Conservation (phyloP, 805 yeast species). For the Ogataea zsoltii region DNA sequence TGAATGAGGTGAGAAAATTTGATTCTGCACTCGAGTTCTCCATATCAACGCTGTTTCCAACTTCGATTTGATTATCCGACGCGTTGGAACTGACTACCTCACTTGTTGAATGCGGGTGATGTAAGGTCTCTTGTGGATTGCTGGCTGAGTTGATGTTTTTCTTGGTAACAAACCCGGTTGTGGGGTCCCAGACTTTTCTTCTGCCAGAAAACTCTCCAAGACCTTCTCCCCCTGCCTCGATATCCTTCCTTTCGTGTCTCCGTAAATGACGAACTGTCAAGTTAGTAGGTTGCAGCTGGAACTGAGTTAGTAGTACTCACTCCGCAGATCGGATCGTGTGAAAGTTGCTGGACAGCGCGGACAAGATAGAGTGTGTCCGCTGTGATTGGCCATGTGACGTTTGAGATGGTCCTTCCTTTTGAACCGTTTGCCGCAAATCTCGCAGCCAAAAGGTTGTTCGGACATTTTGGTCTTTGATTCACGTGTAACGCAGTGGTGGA, state of each 20-base stretch:
- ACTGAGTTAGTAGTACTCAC: conserved; percentile 7
- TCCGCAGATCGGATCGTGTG: conserved; percentile 14
- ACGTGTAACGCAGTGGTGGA: not conserved
- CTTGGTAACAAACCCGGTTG: conserved; percentile 4
- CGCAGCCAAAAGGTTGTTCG: conserved; percentile 12
- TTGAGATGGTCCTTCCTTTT: conserved; percentile 22
- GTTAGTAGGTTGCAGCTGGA: conserved; percentile 1
- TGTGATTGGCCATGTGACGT: conserved; percentile 20
- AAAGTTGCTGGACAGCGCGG: conserved; percentile 15
- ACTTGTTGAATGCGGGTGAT: not conserved
- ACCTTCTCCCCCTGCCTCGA: conserved; percentile 18
- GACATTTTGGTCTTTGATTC: not conserved
- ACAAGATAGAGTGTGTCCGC: conserved; percentile 8
- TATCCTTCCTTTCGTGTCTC: conserved; percentile 19
- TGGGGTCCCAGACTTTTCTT: conserved; percentile 10
- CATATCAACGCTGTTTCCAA: too few relatives aligned
- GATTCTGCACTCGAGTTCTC: too few relatives aligned
- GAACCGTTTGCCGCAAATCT: conserved; percentile 16
- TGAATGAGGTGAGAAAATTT: too few relatives aligned
- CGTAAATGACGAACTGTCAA: conserved; percentile 16
- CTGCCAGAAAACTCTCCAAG: conserved; percentile 9
- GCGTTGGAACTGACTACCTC: not conserved
- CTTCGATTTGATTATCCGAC: not conserved
- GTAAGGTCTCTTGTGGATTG: too few relatives aligned
- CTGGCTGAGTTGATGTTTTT: not conserved